A percentile compares a stretch with the other conserved stretches of the same genome.
Evolutionary conservation across 2,329 filamentous ascomycete genomes (phyloP).

Genomic region (Aspergillus brasiliensis): DNA sequence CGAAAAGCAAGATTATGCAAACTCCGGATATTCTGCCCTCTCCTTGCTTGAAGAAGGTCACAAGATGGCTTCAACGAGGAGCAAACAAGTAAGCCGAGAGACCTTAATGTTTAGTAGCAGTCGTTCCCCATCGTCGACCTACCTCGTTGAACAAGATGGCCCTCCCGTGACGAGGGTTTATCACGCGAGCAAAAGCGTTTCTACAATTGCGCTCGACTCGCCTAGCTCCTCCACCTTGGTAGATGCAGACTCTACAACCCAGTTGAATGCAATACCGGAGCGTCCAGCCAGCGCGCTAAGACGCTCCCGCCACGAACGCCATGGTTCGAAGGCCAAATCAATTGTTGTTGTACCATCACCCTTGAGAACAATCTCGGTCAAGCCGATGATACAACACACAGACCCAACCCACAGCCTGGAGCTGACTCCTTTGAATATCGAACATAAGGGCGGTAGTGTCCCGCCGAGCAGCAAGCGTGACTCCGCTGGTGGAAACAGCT

Average conservation of each 20-base stretch:
- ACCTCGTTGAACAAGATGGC: slow-evolving; percentile 23
- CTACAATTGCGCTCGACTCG: slow-evolving; percentile 2
- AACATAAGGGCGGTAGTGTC: background rate
- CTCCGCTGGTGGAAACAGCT: background rate
- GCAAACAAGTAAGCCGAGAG: slow-evolving; percentile 23
- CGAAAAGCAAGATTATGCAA: slow-evolving; percentile 13
- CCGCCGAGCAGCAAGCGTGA: background rate
- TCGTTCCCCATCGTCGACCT: slow-evolving; percentile 27
- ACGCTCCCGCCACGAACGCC: slow-evolving; percentile 6
- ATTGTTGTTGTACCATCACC: slow-evolving; percentile 20
- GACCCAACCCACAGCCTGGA: background rate
- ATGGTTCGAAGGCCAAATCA: slow-evolving; percentile 16
- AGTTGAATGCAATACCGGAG: background rate
- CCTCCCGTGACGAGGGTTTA: slow-evolving; percentile 17
- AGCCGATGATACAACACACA: background rate
- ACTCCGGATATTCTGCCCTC: slow-evolving; percentile 17
- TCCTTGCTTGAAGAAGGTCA: background rate
- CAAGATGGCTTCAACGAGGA: slow-evolving; percentile 14
- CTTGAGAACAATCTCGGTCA: slow-evolving; percentile 12
- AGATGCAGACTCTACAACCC: background rate
- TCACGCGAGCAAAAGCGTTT: slow-evolving; percentile 12
- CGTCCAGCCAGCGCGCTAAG: slow-evolving; percentile 3
- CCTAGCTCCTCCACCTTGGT: background rate
- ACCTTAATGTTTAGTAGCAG: slow-evolving; percentile 34
- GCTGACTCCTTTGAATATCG: background rate